A percentile compares a stretch with the other conserved stretches of the same genome.
phyloP scores from a whole-genome alignment of 768 basidiomycete species.

The Lactarius deliciosus region DNA sequence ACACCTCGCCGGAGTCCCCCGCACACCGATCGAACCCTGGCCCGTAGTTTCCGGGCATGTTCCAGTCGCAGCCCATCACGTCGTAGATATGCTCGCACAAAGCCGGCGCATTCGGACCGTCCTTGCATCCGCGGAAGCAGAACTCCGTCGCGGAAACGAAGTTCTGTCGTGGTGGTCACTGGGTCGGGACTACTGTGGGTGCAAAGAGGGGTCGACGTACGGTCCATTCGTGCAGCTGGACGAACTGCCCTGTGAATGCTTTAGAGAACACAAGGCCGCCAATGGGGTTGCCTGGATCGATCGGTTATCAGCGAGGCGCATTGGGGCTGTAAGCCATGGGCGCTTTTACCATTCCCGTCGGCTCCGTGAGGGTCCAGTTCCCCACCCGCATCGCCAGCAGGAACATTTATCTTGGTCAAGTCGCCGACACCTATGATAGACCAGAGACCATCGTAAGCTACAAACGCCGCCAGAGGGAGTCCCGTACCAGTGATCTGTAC shows the following conservation, averaged over 20 bases:
- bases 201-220: slow-evolving; percentile 36
- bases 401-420: slow-evolving; percentile 63
- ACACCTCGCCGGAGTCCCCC: slow-evolving; percentile 51
- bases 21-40: slow-evolving; percentile 45
- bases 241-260: slow-evolving; percentile 52
- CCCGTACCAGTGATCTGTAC: slow-evolving; percentile 40
- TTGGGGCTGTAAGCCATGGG: background rate
- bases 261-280: slow-evolving; percentile 72
- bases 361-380: slow-evolving; percentile 73
- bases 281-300: slow-evolving; percentile 50
- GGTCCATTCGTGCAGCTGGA: slow-evolving; percentile 75
- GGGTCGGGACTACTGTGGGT: background rate
- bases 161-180: slow-evolving; percentile 44
- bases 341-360: slow-evolving; percentile 47
- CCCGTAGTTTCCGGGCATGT: slow-evolving; percentile 53
- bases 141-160: slow-evolving; percentile 61
- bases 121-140: slow-evolving; percentile 71
- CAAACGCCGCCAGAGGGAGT: background rate
- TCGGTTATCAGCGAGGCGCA: background rate
- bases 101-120: slow-evolving; percentile 46
- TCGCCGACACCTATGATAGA: slow-evolving; percentile 62
- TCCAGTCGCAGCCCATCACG: slow-evolving; percentile 59
- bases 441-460: background rate
- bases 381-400: slow-evolving; percentile 58
- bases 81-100: slow-evolving; percentile 64